A percentile compares a stretch with the other conserved stretches of the same genome.
phyloP scores from a whole-genome alignment of 2,329 filamentous ascomycete species.

The Didymella exigua region DNA sequence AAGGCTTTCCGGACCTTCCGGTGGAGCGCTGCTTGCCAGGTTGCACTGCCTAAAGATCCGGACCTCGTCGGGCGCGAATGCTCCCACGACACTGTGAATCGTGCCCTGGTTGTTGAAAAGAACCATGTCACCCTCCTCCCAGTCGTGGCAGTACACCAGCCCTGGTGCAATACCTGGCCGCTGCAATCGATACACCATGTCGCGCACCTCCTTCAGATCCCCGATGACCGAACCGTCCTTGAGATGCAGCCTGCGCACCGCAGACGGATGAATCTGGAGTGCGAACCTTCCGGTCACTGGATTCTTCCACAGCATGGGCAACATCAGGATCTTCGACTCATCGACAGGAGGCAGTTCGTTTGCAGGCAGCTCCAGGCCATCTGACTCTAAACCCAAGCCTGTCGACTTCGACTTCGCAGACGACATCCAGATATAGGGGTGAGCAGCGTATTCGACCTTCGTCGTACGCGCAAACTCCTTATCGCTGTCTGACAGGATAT shows the following conservation, averaged over 20 bases:
- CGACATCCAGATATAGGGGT: slow-evolving; percentile 85
- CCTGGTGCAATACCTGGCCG: slow-evolving; percentile 72
- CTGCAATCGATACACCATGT: slow-evolving; percentile 74
- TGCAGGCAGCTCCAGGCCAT: slow-evolving; percentile 65
- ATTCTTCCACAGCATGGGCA: slow-evolving; percentile 81
- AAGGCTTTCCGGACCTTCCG: slow-evolving; percentile 50
- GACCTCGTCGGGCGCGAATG: slow-evolving; percentile 75
- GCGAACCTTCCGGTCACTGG: slow-evolving; percentile 71
- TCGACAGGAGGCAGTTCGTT: slow-evolving; percentile 69
- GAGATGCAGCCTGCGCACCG: slow-evolving; percentile 71
- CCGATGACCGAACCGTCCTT: slow-evolving; percentile 71
- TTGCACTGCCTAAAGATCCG: slow-evolving; percentile 80
- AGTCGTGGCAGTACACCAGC: slow-evolving; percentile 75
- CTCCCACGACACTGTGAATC: slow-evolving; percentile 75
- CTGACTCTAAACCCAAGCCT: slow-evolving; percentile 73
- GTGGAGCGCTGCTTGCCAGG: slow-evolving; percentile 68
- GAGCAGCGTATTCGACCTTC: slow-evolving; percentile 74
- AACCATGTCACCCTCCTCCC: slow-evolving; percentile 77
- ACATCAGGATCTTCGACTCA: slow-evolving; percentile 68
- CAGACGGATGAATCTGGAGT: slow-evolving; percentile 75
- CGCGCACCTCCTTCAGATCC: slow-evolving; percentile 68
- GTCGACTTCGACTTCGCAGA: slow-evolving; percentile 68
- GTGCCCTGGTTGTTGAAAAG: slow-evolving; percentile 80
- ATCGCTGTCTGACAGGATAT: slow-evolving; percentile 67
- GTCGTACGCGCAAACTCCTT: slow-evolving; percentile 70